A percentile compares a stretch with the other conserved stretches of the same genome.
phyloP scores from a whole-genome alignment of 1,284 basidiomycete species.

The Puccinia coronata region DNA sequence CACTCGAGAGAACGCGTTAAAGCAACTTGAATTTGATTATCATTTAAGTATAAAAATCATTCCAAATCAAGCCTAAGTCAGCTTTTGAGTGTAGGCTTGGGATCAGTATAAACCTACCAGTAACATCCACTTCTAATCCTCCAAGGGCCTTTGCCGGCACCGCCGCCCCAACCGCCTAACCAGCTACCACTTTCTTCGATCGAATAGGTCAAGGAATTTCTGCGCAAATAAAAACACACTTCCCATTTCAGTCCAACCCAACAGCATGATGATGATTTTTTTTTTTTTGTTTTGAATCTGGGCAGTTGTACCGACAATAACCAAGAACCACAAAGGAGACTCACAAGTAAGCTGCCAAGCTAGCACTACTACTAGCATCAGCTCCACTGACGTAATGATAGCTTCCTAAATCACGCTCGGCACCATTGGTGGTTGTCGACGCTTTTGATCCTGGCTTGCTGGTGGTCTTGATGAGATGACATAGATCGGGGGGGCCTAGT shows the following conservation, averaged over 20 bases:
- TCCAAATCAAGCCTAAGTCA: not conserved
- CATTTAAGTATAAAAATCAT: not conserved
- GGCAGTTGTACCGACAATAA: not conserved
- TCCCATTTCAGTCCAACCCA: not conserved
- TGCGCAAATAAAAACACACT: not conserved
- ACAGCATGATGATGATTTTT: too few relatives aligned
- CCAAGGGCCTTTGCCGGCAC: constrained; percentile 65
- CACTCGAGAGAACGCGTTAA: constrained; percentile 96
- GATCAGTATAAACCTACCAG: constrained; percentile 67
- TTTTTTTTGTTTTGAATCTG: not conserved
- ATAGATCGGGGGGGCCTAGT: constrained; percentile 93
- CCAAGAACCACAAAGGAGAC: not conserved
- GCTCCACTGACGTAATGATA: constrained; percentile 96
- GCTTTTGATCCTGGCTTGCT: constrained; percentile 73
- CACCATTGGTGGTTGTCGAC: constrained; percentile 70
- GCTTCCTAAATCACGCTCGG: constrained; percentile 70
- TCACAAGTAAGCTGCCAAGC: constrained; percentile 86
- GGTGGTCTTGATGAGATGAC: constrained; percentile 85
- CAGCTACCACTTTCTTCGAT: constrained; percentile 88
- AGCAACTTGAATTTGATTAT: constrained; percentile 68
- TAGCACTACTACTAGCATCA: constrained; percentile 94
- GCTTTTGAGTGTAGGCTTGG: not conserved
- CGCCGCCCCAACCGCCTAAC: constrained; percentile 75
- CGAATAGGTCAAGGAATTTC: constrained; percentile 89
- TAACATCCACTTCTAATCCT: constrained; percentile 92